Evolutionary conservation across 108 stramenopile species (phyloP), one percentile per base, ranked within the genome.

Genomic region (Pseudonitzschia delicatissima): DNA sequence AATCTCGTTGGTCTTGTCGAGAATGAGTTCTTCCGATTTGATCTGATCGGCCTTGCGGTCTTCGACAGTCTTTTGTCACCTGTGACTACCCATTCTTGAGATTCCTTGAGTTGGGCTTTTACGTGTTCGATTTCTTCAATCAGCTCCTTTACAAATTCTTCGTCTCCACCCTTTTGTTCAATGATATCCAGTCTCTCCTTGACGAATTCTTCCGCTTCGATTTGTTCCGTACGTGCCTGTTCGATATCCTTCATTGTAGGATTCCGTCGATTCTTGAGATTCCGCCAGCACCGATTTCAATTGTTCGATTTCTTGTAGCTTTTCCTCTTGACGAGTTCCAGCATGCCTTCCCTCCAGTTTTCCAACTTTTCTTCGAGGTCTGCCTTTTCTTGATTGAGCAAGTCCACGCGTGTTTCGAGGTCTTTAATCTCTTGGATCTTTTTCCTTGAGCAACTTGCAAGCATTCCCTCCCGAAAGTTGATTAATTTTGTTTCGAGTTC

Each of bases 281-380:
- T 55, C 31, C 11, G 29, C 13, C 11, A 55, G 31, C 18, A 31
- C 32, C 27, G 3, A 12, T 17, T 55, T 55, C 31, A 55, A n/a
- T 3, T 33, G 13, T 15, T 55, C 31, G 53, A 55, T 34, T 55
- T 25, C 53, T 34, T 55, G n/a, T 29, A 55, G 28, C 31, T 55
- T 55, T 23, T 34, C 53, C 31, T n/a, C n/a, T 18, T 55, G 3
- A 55, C 53, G 7, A 55, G 31, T 2, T 23, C 53, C 6, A 55
- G 32, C 53, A 55, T 55, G 2, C 53, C 53, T 31, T 55, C 32
- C n/a, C 53, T 31, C 53, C 53, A 55, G 32, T 55, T 55, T n/a
- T 55, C 53, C n/a, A 55, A 27, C 32, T 33, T 55, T 23, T 31
- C 11, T 55, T 55, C 53, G 0, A 55, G 53, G 11, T 15, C 31